phyloP scores from a whole-genome alignment of 2,329 filamentous ascomycete species.

The Claviceps sorghi region DNA sequence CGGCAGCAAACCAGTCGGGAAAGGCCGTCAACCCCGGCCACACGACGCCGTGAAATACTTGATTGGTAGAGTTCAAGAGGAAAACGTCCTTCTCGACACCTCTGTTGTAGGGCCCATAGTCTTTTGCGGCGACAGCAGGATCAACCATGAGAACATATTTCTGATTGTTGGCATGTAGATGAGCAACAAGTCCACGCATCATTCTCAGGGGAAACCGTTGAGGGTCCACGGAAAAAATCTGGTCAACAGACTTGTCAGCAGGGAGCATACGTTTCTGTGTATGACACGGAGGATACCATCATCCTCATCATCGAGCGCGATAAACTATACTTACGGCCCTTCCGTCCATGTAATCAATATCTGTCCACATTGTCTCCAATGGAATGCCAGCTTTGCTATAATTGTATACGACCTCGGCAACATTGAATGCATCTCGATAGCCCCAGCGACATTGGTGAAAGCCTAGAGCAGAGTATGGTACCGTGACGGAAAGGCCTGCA shows the following conservation, averaged over 20 bases:
- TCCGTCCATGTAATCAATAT: constrained; percentile 24
- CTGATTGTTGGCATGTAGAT: constrained; percentile 52
- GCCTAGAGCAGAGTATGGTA: constrained; percentile 50
- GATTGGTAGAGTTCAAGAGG: constrained; percentile 36
- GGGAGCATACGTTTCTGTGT: not conserved
- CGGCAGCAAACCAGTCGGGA: constrained; percentile 61
- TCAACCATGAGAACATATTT: constrained; percentile 70
- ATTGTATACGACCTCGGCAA: constrained; percentile 53
- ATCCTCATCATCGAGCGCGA: not conserved
- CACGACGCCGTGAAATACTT: constrained; percentile 48
- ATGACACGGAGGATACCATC: not conserved
- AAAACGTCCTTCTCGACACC: constrained; percentile 32
- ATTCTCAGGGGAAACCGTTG: constrained; percentile 45
- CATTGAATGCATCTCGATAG: constrained; percentile 47
- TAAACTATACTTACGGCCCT: constrained; percentile 9
- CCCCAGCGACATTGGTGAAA: constrained; percentile 50
- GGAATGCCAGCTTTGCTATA: constrained; percentile 52
- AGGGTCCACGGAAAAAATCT: constrained; percentile 48
- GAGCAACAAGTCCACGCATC: constrained; percentile 50
- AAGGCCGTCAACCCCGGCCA: constrained; percentile 62
- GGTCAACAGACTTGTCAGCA: not conserved
- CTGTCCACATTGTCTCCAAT: constrained; percentile 39
- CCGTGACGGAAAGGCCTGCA: constrained; percentile 42
- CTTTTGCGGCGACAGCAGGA: constrained; percentile 46
- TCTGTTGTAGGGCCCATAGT: constrained; percentile 28